Percentiles rank a stretch among this genome's conserved stretches.
These are phyloP conservation scores for Tilletia indica DNA, from an alignment of 1,284 basidiomycete species.

Conservation along the genomic window DNA sequence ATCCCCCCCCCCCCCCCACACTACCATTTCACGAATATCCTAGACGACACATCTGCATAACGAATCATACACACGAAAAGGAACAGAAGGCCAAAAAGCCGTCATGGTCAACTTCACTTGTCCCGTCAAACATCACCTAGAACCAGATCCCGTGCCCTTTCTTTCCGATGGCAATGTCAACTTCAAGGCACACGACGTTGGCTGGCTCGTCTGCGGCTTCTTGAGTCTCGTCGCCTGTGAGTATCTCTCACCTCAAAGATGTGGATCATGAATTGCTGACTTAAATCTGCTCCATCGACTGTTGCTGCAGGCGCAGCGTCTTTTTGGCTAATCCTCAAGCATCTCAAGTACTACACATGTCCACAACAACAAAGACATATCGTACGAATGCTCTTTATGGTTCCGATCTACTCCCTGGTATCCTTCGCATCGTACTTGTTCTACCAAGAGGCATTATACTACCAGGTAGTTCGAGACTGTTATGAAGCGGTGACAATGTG, in stretches of 20 bases:
- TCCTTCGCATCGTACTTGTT: slow-evolving; percentile 70
- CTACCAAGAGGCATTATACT: slow-evolving; percentile 57
- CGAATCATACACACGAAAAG: no score
- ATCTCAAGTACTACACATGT: slow-evolving; percentile 71
- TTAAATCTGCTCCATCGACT: slow-evolving; percentile 31
- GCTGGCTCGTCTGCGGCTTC: slow-evolving; percentile 69
- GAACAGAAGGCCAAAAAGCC: background rate
- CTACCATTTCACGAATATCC: no score
- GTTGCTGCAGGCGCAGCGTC: slow-evolving; percentile 64
- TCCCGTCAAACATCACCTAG: slow-evolving; percentile 18
- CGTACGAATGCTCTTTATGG: slow-evolving; percentile 73
- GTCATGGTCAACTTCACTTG: slow-evolving; percentile 23
- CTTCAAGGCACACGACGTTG: slow-evolving; percentile 63
- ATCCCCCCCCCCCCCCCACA: no score
- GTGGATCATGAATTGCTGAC: no score
- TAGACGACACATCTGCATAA: no score
- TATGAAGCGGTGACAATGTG: slow-evolving; percentile 46
- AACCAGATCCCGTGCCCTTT: slow-evolving; percentile 58
- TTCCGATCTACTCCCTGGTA: slow-evolving; percentile 71
- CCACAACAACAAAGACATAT: slow-evolving; percentile 58
- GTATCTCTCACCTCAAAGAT: background rate
- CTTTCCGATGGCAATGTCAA: slow-evolving; percentile 66
- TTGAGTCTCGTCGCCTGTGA: slow-evolving; percentile 58
- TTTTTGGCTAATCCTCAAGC: slow-evolving; percentile 70
- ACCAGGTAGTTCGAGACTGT: slow-evolving; percentile 52